Percentiles rank a stretch among this genome's conserved stretches.
phyloP scores from a whole-genome alignment of 805 yeast genomes.

The Cyberlindnera lachancei region DNA sequence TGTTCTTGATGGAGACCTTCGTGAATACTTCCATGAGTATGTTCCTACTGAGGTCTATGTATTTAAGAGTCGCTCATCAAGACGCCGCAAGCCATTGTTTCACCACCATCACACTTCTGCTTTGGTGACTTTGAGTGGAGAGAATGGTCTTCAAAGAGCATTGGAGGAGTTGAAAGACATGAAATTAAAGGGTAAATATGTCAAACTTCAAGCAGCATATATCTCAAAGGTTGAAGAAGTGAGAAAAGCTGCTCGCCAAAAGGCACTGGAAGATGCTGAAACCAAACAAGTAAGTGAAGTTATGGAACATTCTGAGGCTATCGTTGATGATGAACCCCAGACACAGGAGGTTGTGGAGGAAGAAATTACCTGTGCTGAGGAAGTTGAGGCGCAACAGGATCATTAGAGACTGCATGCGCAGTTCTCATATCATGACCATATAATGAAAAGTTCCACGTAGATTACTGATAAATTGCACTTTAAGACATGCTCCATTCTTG shows the following conservation, averaged over 20 bases:
- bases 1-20: slow-evolving; percentile 36
- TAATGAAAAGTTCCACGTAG: no score
- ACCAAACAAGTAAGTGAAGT: no score
- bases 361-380: background rate
- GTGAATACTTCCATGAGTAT: slow-evolving; percentile 36
- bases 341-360: background rate
- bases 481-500: no score
- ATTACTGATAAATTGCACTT: no score
- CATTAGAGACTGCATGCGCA: no score
- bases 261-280: background rate
- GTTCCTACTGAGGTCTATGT: slow-evolving; percentile 41
- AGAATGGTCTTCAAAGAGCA: slow-evolving; percentile 35
- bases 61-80: slow-evolving; percentile 30
- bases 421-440: no score
- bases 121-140: slow-evolving; percentile 39
- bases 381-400: no score
- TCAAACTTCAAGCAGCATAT: slow-evolving; percentile 33
- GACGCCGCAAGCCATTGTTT: slow-evolving; percentile 21
- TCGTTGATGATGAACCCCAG: slow-evolving; percentile 8
- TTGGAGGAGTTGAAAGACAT: slow-evolving; percentile 30
- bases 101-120: slow-evolving; percentile 39
- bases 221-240: slow-evolving; percentile 38
- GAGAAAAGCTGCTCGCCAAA: slow-evolving; percentile 26
- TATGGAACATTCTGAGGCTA: slow-evolving; percentile 11
- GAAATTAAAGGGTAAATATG: slow-evolving; percentile 30